Evolutionary conservation across 768 basidiomycete species (phyloP), one percentile per base, ranked within the genome.

Genomic region (Psilocybe cubensis): DNA sequence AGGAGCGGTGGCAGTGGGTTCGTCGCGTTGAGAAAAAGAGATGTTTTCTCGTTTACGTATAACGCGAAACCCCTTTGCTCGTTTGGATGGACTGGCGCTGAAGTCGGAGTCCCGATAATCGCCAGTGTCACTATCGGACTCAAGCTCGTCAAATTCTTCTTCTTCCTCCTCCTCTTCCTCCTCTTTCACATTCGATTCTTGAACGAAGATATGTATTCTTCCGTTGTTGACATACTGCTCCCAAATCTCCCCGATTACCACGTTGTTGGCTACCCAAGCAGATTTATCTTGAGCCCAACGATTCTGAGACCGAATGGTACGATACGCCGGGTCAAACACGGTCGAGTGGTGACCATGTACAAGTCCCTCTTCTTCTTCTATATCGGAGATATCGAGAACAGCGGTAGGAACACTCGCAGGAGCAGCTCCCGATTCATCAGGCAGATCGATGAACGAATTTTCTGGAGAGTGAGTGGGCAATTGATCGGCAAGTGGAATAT

Each of bases 271-370:
- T 41, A 44, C 24, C 11, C 29, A 27, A 10, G 23, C 29, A 11
- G 20, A 23, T 18, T 21, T 21, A 33, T 45, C 23, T 7, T 33
- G 28, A 25, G 50, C 31, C 52, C 53, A 49, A 17, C 23, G n/a
- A n/a, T 54, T 27, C 12, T 14, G 51, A 27, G 21, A 33, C 7
- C 58, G 52, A 27, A 18, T 23, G 21, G 35, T 50, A 14, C 14
- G 23, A 29, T 50, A 44, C n/a, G 23, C 47, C 3, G 53, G 27
- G 12, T 59, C 58, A 23, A 59, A 59, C 33, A 59, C 33, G 21
- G 54, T 60, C 17, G 51, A 50, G 29, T 53, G n/a, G 24, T 29
- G 43, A 10, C 18, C n/a, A 6, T 8, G 6, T n/a, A n/a, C n/a
- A n/a, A 31, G 42, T 18, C 35, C 14, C 35, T 5, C 5, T 38